Evolutionary conservation across 768 basidiomycete species (phyloP).

Genomic region (Leccinum subtestaceum): DNA sequence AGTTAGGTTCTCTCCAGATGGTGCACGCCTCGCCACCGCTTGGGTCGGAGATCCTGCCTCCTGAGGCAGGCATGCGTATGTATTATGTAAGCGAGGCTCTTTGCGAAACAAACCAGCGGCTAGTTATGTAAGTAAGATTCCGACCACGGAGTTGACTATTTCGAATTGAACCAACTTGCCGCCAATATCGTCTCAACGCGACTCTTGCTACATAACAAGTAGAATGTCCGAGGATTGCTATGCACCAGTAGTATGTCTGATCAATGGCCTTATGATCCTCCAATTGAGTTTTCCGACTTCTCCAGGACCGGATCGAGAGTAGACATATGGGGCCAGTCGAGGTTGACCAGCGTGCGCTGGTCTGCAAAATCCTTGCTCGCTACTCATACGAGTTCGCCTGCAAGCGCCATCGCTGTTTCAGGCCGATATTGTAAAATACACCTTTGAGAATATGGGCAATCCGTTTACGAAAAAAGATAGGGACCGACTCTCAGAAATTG

Average conservation of each 20-base stretch:
- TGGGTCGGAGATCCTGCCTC: too few relatives aligned
- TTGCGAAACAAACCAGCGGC: too few relatives aligned
- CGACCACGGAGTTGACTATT: too few relatives aligned
- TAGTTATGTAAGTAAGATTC: too few relatives aligned
- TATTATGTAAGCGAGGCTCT: too few relatives aligned
- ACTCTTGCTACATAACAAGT: neutral
- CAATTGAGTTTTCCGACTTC: neutral
- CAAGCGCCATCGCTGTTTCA: slow-evolving; percentile 31
- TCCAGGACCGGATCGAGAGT: slow-evolving; percentile 47
- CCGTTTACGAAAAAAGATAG: slow-evolving; percentile 84
- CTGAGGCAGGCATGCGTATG: too few relatives aligned
- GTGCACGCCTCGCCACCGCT: too few relatives aligned
- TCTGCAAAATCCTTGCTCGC: slow-evolving; percentile 91
- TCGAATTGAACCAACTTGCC: too few relatives aligned
- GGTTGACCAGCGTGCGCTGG: slow-evolving; percentile 88
- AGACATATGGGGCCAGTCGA: slow-evolving; percentile 65
- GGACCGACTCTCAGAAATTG: slow-evolving; percentile 87
- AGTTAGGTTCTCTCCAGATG: too few relatives aligned
- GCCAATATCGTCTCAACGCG: too few relatives aligned
- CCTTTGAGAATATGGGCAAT: slow-evolving; percentile 50
- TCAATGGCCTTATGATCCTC: neutral
- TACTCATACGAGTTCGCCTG: slow-evolving; percentile 91
- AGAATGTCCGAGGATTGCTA: neutral
- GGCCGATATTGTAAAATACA: neutral
- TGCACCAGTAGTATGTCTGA: neutral